These are phyloP conservation scores for Trametes sp. DNA, from an alignment of 1,284 basidiomycete genomes.

Conservation along the genomic window DNA sequence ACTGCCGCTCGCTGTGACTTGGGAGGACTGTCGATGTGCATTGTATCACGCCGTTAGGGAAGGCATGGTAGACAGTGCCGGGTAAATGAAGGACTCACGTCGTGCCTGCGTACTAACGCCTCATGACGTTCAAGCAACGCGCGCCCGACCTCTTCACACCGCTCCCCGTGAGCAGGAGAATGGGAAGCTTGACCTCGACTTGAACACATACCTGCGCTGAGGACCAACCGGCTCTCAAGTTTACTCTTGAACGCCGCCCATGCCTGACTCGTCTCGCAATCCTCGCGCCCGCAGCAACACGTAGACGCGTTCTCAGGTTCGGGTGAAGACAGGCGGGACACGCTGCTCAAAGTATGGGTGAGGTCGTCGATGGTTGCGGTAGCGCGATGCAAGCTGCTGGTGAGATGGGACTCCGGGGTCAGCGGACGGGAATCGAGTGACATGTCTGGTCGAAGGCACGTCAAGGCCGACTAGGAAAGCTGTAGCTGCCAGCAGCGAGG, in stretches of 20 bases:
- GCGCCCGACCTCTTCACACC: conserved; percentile 83
- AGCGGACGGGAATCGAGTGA: conserved; percentile 39
- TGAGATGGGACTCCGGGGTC: conserved; percentile 64
- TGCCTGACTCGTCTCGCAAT: conserved; percentile 67
- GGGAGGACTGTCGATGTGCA: neutral
- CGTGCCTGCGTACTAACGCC: conserved; percentile 79
- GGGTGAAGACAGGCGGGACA: conserved; percentile 74
- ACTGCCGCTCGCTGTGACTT: conserved; percentile 5
- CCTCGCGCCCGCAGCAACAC: conserved; percentile 74
- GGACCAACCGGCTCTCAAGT: conserved; percentile 77
- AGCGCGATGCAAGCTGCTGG: conserved; percentile 65
- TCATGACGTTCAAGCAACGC: conserved; percentile 89
- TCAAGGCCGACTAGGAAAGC: conserved; percentile 2
- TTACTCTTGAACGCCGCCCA: conserved; percentile 74
- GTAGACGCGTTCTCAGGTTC: conserved; percentile 57
- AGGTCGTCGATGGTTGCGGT: conserved; percentile 79
- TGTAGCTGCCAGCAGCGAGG: conserved; percentile 30
- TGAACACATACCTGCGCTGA: conserved; percentile 78
- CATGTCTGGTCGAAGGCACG: conserved; percentile 25
- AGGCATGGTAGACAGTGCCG: neutral
- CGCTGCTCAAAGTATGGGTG: conserved; percentile 71
- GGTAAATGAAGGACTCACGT: conserved; percentile 48
- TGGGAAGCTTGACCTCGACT: neutral
- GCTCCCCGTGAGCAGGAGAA: conserved; percentile 6
- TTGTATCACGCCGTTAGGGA: neutral